Evolutionary conservation across 805 yeast species (phyloP).

Genomic region (Ogataea haglerorum): DNA sequence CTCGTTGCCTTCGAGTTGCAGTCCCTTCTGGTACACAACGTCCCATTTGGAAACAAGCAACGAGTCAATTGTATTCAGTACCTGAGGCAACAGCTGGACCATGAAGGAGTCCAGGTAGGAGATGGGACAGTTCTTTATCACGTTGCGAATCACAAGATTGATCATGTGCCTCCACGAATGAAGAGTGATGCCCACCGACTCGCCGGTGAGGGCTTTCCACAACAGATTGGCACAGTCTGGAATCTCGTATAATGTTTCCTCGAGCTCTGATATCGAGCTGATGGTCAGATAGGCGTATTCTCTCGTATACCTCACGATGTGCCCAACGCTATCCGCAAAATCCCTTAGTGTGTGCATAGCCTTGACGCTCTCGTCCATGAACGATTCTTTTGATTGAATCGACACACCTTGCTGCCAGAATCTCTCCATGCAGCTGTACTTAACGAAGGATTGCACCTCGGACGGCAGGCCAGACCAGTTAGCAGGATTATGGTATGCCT

Average conservation of each 20-base stretch:
- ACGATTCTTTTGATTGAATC: constrained; percentile 88
- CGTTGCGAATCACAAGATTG: constrained; percentile 80
- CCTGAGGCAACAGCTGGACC: constrained; percentile 73
- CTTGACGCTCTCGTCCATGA: constrained; percentile 88
- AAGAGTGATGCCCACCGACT: constrained; percentile 78
- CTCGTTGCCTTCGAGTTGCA: constrained; percentile 49
- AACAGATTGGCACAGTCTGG: constrained; percentile 74
- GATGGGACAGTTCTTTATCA: constrained; percentile 84
- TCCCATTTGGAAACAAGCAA: constrained; percentile 79
- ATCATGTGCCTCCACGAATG: constrained; percentile 98
- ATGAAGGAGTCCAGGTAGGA: constrained; percentile 64
- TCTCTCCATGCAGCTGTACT: constrained; percentile 83
- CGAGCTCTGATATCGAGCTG: constrained; percentile 85
- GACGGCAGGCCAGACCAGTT: constrained; percentile 87
- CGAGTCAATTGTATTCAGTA: constrained; percentile 68
- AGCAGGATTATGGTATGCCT: constrained; percentile 89
- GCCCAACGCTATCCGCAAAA: constrained; percentile 97
- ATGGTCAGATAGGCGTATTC: constrained; percentile 91
- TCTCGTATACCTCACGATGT: constrained; percentile 89
- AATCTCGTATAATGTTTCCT: constrained; percentile 81
- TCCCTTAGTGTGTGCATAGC: constrained; percentile 93
- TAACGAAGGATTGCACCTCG: constrained; percentile 90
- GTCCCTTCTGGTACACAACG: constrained; percentile 53
- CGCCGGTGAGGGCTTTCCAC: constrained; percentile 86
- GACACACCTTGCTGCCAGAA: constrained; percentile 99